phyloP scores from a whole-genome alignment of 345 rosid genomes.

The Pugionium dolabratum region DNA sequence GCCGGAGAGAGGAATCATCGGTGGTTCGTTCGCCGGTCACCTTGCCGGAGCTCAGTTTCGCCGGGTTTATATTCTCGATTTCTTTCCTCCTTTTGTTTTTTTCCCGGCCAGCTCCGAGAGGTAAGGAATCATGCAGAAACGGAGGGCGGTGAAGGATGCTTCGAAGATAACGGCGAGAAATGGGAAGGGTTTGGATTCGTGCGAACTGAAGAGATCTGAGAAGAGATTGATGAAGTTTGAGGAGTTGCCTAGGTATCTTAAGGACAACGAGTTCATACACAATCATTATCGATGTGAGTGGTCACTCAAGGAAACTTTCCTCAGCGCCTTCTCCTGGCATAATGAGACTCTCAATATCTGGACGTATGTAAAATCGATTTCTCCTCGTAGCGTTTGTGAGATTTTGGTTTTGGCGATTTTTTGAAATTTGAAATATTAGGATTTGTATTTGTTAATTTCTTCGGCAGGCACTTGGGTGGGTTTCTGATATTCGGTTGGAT shows the following conservation, averaged over 20 bases:
- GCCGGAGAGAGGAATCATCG: conserved; percentile 10
- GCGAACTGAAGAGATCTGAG: conserved; percentile 43
- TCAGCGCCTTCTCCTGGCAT: conserved; percentile 83
- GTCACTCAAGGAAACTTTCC: conserved; percentile 73
- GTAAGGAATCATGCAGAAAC: conserved; percentile 34
- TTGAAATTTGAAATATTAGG: neutral
- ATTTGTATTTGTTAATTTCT: neutral
- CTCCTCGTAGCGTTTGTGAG: neutral
- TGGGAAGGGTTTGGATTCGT: conserved; percentile 29
- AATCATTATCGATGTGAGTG: conserved; percentile 91
- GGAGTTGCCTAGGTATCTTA: conserved; percentile 79
- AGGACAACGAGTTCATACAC: conserved; percentile 87
- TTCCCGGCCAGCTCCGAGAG: conserved; percentile 10
- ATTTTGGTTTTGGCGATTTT: neutral
- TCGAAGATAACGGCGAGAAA: conserved; percentile 23
- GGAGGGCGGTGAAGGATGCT: conserved; percentile 27
- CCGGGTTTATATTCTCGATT: neutral
- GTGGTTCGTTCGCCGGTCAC: conserved; percentile 19
- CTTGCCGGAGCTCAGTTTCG: conserved; percentile 24
- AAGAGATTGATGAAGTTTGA: conserved; percentile 62
- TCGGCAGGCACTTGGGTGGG: conserved; percentile 72
- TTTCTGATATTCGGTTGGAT: conserved; percentile 67
- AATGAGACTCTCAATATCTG: conserved; percentile 94
- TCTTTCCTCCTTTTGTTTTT: neutral
- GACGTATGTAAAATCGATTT: conserved; percentile 61